Base-by-base conservation (phyloP, 2,329 filamentous ascomycete genomes). In the Colletotrichum somersetense region DNA sequence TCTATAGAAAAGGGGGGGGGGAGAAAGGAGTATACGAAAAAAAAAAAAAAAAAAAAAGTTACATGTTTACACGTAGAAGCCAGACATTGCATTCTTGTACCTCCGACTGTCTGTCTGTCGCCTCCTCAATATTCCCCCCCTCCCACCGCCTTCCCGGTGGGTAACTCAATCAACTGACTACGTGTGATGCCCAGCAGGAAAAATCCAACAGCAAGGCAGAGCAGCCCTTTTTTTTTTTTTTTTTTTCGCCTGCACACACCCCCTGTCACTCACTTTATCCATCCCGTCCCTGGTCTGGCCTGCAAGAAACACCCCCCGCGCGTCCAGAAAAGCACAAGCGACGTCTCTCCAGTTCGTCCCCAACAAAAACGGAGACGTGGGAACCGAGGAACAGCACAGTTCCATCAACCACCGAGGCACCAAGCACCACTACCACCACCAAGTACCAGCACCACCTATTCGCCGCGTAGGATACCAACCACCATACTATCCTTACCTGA, bases 321-420 rank as follows among this genome's bases (percentile, higher is more conserved):
- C 20, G 33, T 8, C 33, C 53, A 38, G 53, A 40, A 3, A 16
- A 16, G 66, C 46, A 59, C 66, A 67, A 65, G 67, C 59, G 59
- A 61, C 46, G n/a, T 55, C 48, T 55, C 69, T 72, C 59, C 69
- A 69, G 66, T 72, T 69, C 35, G 66, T 72, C 69, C 69, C 69
- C 69, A 72, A 72, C 69, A 72, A 72, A 72, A 72, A 72, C 66
- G 66, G 59, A 68, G 57, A 48, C 68, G 56, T 57, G 68, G 64
- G 67, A 70, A 50, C 59, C 46, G 59, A 62, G 20, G 33, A 48
- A 62, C 58, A 23, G 30, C 30, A 38, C 30, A 61, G 10, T 44
- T 44, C 57, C 57, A 62, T 48, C 14, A 48, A 46, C 11, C 42
- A 50, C 58, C 42, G 30, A 12, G 38, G 58, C 58, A 35, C 58